Percentiles rank a stretch among this genome's conserved stretches.
These are phyloP conservation scores for Lodderomyces beijingensis DNA, from an alignment of 1,139 yeast species.

Conservation along the genomic window DNA sequence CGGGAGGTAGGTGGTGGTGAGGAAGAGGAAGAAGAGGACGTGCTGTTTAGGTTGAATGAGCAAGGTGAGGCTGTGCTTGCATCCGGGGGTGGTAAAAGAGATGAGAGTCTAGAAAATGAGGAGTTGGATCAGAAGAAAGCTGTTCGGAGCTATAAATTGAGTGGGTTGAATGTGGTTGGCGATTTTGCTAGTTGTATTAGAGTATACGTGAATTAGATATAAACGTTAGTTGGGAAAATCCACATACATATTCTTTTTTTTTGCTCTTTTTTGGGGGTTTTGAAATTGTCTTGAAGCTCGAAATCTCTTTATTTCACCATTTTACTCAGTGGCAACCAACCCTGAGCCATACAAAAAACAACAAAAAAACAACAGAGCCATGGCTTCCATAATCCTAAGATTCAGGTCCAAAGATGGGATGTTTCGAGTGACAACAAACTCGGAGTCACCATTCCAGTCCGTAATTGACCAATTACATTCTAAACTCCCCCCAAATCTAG, in stretches of 20 bases:
- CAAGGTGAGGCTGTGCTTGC: not conserved
- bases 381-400: slow-evolving; percentile 44
- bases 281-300: too few species aligned
- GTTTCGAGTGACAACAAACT: slow-evolving; percentile 58
- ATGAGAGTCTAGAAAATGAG: not conserved
- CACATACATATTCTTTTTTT: too few species aligned
- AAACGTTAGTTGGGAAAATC: too few species aligned
- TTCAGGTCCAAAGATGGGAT: slow-evolving; percentile 84
- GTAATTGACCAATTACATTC: slow-evolving; percentile 43
- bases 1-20: not conserved
- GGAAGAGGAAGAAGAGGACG: slow-evolving; percentile 1
- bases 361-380: too few species aligned
- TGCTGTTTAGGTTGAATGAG: slow-evolving; percentile 1
- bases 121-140: not conserved
- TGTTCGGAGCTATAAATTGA: slow-evolving; percentile 3
- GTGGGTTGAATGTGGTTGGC: slow-evolving; percentile 8
- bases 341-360: too few species aligned
- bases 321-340: too few species aligned
- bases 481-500: slow-evolving; percentile 26
- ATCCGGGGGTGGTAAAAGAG: slow-evolving; percentile 1
- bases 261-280: too few species aligned
- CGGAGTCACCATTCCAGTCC: slow-evolving; percentile 41
- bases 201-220: slow-evolving; percentile 8
- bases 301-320: too few species aligned
- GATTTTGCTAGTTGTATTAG: slow-evolving; percentile 11